Evolutionary conservation across 2,329 filamentous ascomycete species (phyloP).

Genomic region (Helotiales sp.): DNA sequence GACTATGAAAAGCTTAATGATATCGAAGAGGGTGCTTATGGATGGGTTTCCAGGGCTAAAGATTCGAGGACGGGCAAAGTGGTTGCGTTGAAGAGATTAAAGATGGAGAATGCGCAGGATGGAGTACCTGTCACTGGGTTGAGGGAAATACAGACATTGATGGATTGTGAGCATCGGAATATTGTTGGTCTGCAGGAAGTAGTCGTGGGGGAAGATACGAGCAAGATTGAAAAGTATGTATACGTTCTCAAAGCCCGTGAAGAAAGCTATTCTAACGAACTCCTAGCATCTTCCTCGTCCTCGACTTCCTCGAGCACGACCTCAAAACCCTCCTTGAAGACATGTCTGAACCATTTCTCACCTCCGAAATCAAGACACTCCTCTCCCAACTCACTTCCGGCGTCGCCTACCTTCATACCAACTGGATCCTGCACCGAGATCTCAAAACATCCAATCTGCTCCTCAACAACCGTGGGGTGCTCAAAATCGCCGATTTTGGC

Average conservation of each 20-base stretch:
- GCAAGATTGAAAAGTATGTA: slow-evolving; percentile 53
- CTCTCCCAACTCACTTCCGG: slow-evolving; percentile 80
- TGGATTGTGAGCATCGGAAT: slow-evolving; percentile 77
- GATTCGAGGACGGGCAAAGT: slow-evolving; percentile 73
- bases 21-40: slow-evolving; percentile 97
- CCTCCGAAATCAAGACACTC: slow-evolving; percentile 89
- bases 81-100: slow-evolving; percentile 91
- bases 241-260: not conserved
- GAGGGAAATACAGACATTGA: slow-evolving; percentile 89
- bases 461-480: slow-evolving; percentile 89
- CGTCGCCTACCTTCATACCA: slow-evolving; percentile 79
- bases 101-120: slow-evolving; percentile 77
- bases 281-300: slow-evolving; percentile 82
- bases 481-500: slow-evolving; percentile 97
- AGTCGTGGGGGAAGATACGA: slow-evolving; percentile 68
- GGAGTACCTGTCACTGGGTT: slow-evolving; percentile 84
- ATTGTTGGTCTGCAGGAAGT: slow-evolving; percentile 82
- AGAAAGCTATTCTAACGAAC: slow-evolving; percentile 15
- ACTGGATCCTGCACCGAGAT: slow-evolving; percentile 92
- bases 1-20: slow-evolving; percentile 92
- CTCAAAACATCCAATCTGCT: slow-evolving; percentile 93
- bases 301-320: slow-evolving; percentile 97
- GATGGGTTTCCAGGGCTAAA: slow-evolving; percentile 84
- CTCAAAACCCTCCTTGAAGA: slow-evolving; percentile 90
- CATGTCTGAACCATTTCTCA: slow-evolving; percentile 91